Conservation (phyloP, 345 rosid species). For the Nephelium lappaceum region DNA sequence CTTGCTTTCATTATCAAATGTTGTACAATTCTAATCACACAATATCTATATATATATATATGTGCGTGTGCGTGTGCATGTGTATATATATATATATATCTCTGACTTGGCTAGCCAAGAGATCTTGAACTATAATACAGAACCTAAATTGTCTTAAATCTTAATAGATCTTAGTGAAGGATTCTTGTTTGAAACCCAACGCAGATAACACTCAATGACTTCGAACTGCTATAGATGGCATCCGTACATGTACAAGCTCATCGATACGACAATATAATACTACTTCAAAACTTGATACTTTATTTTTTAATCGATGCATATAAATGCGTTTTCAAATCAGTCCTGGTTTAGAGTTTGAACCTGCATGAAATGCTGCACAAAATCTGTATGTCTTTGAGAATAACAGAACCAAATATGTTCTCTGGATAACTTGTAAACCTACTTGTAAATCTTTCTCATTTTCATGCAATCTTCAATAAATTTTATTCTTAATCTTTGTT, state of each 20-base stretch:
- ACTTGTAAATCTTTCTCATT: neutral
- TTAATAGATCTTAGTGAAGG: too few relatives aligned
- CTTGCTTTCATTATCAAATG: neutral
- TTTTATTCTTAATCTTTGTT: neutral
- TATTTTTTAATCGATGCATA: neutral
- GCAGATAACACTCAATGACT: too few relatives aligned
- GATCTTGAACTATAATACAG: too few relatives aligned
- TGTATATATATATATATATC: too few relatives aligned
- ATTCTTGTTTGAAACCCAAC: too few relatives aligned
- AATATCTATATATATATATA: too few relatives aligned
- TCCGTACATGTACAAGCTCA: too few relatives aligned
- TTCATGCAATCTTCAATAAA: neutral
- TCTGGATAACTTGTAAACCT: neutral
- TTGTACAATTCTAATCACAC: neutral
- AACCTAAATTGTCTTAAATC: too few relatives aligned
- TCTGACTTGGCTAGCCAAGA: too few relatives aligned
- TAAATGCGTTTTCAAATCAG: neutral
- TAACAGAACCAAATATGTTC: conserved; percentile 20
- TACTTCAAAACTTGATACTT: neutral
- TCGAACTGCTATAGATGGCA: too few relatives aligned
- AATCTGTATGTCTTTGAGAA: neutral
- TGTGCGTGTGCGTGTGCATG: too few relatives aligned
- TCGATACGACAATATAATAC: too few relatives aligned
- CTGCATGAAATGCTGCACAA: neutral
- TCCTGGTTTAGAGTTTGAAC: neutral